A percentile compares a stretch with the other conserved stretches of the same genome.
These are phyloP conservation scores for Botrytis byssoidea DNA, from an alignment of 2,329 filamentous ascomycete genomes.

Conservation along the genomic window DNA sequence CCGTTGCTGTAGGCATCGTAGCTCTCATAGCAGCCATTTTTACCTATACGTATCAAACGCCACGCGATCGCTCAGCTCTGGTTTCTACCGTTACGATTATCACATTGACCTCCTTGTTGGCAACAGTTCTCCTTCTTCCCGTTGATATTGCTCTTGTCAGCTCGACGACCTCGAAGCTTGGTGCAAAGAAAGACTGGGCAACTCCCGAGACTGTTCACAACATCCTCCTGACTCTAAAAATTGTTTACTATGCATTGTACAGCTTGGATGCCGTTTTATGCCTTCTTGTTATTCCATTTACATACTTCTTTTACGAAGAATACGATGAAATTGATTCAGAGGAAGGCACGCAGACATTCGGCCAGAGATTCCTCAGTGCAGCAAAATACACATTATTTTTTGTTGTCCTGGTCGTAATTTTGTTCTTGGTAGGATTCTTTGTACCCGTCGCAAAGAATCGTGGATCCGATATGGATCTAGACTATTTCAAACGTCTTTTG, in stretches of 20 bases:
- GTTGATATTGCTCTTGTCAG: conserved; percentile 95
- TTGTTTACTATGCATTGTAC: conserved; percentile 92
- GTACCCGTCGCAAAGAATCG: conserved; percentile 73
- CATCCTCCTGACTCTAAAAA: conserved; percentile 76
- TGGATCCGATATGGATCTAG: conserved; percentile 72
- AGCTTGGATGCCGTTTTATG: conserved; percentile 88
- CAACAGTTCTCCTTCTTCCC: conserved; percentile 86
- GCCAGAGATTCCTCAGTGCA: conserved; percentile 74
- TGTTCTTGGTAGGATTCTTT: conserved; percentile 94
- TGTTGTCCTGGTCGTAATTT: conserved; percentile 70
- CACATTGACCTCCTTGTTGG: conserved; percentile 82
- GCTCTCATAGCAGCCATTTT: conserved; percentile 78
- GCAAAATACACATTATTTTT: conserved; percentile 90
- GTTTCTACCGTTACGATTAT: conserved; percentile 84
- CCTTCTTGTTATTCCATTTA: conserved; percentile 85
- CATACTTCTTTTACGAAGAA: conserved; percentile 98
- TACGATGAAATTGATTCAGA: conserved; percentile 89
- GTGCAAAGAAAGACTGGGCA: conserved; percentile 92
- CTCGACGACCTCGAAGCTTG: conserved; percentile 74
- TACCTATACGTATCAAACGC: conserved; percentile 87
- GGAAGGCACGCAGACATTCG: conserved; percentile 69
- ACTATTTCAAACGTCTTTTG: conserved; percentile 86
- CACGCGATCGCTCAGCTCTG: conserved; percentile 77
- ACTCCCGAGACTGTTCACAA: conserved; percentile 74
- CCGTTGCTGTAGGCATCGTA: conserved; percentile 73